These are phyloP conservation scores for Zygosaccharomyces sapae DNA, from an alignment of 1,139 yeast species.

Conservation along the genomic window DNA sequence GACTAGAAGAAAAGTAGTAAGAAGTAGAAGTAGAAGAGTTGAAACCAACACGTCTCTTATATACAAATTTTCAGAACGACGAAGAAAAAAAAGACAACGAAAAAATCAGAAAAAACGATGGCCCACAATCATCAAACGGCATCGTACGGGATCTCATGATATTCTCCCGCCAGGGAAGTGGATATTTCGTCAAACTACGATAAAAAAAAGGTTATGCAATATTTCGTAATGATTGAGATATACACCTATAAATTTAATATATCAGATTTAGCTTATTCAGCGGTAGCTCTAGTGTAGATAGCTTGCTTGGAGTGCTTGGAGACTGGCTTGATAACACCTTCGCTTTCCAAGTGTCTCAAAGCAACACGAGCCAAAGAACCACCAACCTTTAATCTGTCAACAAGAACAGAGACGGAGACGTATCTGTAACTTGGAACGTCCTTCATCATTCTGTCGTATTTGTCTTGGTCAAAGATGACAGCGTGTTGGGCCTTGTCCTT, in stretches of 20 bases:
- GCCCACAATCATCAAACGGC: not conserved
- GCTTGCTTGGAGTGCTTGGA: conserved; percentile 95
- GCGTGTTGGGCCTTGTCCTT: conserved; percentile 99
- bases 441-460: conserved; percentile 98
- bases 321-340: conserved; percentile 93
- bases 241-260: conserved; percentile 11
- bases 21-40: not conserved
- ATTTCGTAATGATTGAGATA: conserved; percentile 7
- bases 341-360: conserved; percentile 89
- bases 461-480: conserved; percentile 95
- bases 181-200: too few relatives aligned
- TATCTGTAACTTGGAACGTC: conserved; percentile 99
- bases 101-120: not conserved
- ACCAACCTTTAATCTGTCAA: conserved; percentile 98
- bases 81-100: not conserved
- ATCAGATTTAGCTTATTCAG: conserved; percentile 41
- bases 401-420: conserved; percentile 96
- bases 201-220: conserved; percentile 2
- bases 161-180: too few relatives aligned
- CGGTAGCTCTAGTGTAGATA: conserved; percentile 84
- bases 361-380: conserved; percentile 99
- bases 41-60: not conserved
- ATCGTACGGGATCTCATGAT: not conserved
- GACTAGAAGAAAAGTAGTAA: not conserved
- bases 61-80: not conserved